A percentile compares a stretch with the other conserved stretches of the same genome.
Evolutionary conservation across 805 yeast genomes (phyloP).

Genomic region (Blastobotrys muscicola): DNA sequence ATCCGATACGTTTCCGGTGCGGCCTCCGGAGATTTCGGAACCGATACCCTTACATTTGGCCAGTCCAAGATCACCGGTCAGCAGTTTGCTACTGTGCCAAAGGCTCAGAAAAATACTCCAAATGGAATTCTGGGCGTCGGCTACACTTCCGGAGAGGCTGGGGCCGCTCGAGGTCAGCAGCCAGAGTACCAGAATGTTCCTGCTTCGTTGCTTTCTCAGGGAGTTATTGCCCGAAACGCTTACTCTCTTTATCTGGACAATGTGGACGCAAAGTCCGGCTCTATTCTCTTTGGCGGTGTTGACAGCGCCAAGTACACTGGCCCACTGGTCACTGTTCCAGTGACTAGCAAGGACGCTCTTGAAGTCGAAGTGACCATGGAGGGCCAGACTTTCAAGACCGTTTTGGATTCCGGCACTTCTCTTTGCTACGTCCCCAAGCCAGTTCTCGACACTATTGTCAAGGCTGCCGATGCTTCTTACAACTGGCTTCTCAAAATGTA

Average conservation of each 20-base stretch:
- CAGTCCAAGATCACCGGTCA: constrained; percentile 36
- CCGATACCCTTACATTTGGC: constrained; percentile 42
- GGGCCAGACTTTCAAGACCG: constrained; percentile 5
- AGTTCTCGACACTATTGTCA: neutral
- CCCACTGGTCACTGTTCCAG: constrained; percentile 31
- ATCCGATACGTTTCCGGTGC: constrained; percentile 12
- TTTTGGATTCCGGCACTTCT: constrained; percentile 13
- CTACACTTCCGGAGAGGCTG: constrained; percentile 15
- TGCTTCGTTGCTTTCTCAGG: constrained; percentile 41
- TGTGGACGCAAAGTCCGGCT: constrained; percentile 18
- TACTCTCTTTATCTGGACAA: constrained; percentile 55
- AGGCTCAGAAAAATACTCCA: constrained; percentile 34
- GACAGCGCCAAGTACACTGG: constrained; percentile 36
- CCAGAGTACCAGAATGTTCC: constrained; percentile 50
- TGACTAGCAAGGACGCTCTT: constrained; percentile 26
- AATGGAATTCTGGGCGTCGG: constrained; percentile 23
- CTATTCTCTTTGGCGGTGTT: constrained; percentile 39
- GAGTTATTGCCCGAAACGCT: constrained; percentile 42
- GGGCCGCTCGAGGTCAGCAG: constrained; percentile 6
- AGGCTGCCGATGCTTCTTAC: neutral
- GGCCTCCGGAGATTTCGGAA: constrained; percentile 44
- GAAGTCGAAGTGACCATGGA: constrained; percentile 11
- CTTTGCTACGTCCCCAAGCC: constrained; percentile 8
- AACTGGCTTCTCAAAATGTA: neutral
- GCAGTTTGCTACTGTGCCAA: constrained; percentile 10